Conservation (phyloP, 2,329 filamentous ascomycete species). For the Emergomyces pasteurianus region DNA sequence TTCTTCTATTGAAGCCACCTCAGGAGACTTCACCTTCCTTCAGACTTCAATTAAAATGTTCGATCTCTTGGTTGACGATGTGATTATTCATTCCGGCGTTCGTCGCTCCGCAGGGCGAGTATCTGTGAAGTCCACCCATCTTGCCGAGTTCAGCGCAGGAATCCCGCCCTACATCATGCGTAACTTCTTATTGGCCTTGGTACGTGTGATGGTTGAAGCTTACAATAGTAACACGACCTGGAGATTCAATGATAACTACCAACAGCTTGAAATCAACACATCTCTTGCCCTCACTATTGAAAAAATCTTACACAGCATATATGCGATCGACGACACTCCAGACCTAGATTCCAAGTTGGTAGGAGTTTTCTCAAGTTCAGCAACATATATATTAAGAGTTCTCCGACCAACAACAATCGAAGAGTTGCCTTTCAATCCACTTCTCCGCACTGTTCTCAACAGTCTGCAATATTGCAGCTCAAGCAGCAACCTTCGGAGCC, state of each 20-base stretch:
- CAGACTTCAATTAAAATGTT: slow-evolving; percentile 63
- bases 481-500: slow-evolving; percentile 49
- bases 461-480: slow-evolving; percentile 48
- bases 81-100: slow-evolving; percentile 44
- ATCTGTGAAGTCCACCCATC: slow-evolving; percentile 19
- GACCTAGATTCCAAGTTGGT: slow-evolving; percentile 42
- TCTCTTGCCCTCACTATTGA: slow-evolving; percentile 59
- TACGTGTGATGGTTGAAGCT: slow-evolving; percentile 65
- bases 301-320: slow-evolving; percentile 58
- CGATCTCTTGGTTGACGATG: slow-evolving; percentile 61
- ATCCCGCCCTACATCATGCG: slow-evolving; percentile 68
- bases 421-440: slow-evolving; percentile 62
- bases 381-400: slow-evolving; percentile 61
- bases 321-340: slow-evolving; percentile 56
- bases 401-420: slow-evolving; percentile 61
- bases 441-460: slow-evolving; percentile 57
- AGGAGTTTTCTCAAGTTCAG: slow-evolving; percentile 56
- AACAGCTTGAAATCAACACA: slow-evolving; percentile 57
- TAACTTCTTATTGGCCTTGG: slow-evolving; percentile 59
- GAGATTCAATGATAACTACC: slow-evolving; percentile 60
- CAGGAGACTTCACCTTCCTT: slow-evolving; percentile 66
- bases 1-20: slow-evolving; percentile 67
- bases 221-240: slow-evolving; percentile 78
- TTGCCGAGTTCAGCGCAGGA: slow-evolving; percentile 48
- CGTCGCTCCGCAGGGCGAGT: slow-evolving; percentile 26